Evolutionary conservation across 2,329 filamentous ascomycete genomes (phyloP).

Genomic region (Clarireedia hainanense): DNA sequence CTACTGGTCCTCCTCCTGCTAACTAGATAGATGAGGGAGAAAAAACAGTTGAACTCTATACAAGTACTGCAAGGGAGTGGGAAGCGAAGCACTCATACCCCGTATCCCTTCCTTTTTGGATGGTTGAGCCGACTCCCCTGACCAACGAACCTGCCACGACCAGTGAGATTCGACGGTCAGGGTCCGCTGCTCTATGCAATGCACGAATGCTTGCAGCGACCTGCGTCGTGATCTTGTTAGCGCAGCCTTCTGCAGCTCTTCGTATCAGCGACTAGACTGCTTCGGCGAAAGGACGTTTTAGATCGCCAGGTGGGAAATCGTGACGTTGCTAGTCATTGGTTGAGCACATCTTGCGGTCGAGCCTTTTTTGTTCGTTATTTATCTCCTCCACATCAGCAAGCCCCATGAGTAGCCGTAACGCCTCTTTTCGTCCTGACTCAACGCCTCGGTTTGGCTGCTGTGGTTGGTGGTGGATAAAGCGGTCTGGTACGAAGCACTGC

Average conservation of each 20-base stretch:
- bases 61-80: not conserved
- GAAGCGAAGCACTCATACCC: not conserved
- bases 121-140: not conserved
- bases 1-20: not conserved
- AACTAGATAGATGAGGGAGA: not conserved
- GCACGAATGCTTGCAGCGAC: not conserved
- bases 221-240: not conserved
- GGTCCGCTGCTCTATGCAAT: not conserved
- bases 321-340: not conserved
- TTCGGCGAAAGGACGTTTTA: not conserved
- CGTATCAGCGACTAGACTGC: not conserved
- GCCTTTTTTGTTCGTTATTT: not conserved
- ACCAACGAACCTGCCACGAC: not conserved
- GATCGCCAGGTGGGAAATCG: not conserved
- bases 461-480: too few species aligned
- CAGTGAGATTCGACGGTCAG: not conserved
- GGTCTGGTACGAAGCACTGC: too few species aligned
- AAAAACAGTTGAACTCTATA: not conserved
- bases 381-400: not conserved
- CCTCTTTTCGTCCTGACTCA: not conserved
- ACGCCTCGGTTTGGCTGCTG: too few species aligned
- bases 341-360: not conserved
- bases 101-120: not conserved
- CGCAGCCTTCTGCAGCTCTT: not conserved
- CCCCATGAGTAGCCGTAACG: not conserved